Percentiles rank a stretch among this genome's conserved stretches.
Evolutionary conservation across 208 protist genomes (phyloP).

Genomic region (Trypanosoma conorhini): DNA sequence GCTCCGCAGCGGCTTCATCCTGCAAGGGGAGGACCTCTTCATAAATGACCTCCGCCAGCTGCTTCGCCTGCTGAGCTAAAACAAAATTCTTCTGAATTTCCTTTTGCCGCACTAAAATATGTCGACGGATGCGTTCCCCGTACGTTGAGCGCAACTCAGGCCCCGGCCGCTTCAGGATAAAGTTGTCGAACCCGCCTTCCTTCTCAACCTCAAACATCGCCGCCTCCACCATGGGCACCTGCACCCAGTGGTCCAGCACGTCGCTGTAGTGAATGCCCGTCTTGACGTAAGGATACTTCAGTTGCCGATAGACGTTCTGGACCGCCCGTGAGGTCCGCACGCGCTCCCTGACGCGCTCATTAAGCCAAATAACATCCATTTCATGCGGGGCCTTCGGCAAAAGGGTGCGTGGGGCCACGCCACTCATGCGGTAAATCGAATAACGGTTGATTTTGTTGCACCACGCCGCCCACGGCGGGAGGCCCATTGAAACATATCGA

Average conservation of each 20-base stretch:
- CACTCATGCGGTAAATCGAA: constrained; percentile 85
- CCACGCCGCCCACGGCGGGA: constrained; percentile 91
- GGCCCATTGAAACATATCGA: constrained; percentile 87
- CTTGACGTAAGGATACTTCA: constrained; percentile 90
- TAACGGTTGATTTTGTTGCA: constrained; percentile 86
- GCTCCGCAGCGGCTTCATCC: constrained; percentile 54
- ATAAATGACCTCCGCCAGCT: constrained; percentile 51
- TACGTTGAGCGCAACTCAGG: constrained; percentile 88
- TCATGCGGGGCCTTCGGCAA: constrained; percentile 80
- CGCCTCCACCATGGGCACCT: constrained; percentile 90
- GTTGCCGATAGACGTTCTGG: constrained; percentile 88
- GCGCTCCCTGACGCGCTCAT: constrained; percentile 87
- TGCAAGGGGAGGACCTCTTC: constrained; percentile 44
- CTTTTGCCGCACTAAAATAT: constrained; percentile 88
- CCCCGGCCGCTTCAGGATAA: constrained; percentile 81
- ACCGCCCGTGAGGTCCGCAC: constrained; percentile 88
- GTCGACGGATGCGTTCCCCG: constrained; percentile 84
- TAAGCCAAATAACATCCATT: constrained; percentile 93
- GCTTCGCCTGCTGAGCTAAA: constrained; percentile 73
- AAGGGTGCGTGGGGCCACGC: constrained; percentile 70
- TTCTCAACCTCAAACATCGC: constrained; percentile 89
- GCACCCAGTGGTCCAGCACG: constrained; percentile 89
- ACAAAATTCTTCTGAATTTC: constrained; percentile 93
- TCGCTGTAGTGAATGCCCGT: constrained; percentile 90
- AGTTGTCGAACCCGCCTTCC: constrained; percentile 91